These are phyloP conservation scores for Physaria fendleri DNA, from an alignment of 345 rosid species.

Conservation along the genomic window DNA sequence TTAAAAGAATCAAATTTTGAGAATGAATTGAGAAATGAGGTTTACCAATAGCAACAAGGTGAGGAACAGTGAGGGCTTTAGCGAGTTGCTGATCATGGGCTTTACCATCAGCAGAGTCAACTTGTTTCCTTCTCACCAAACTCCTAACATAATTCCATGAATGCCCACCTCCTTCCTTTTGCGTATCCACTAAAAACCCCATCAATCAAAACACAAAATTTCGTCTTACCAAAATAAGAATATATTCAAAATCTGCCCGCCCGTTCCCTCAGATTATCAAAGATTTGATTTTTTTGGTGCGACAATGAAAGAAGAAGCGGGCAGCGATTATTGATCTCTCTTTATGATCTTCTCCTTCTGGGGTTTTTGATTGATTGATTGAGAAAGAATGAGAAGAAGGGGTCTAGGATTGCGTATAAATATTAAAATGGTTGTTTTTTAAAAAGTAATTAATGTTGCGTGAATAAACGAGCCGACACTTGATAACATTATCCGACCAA, in stretches of 20 bases:
- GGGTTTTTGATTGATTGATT: neutral
- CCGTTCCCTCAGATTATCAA: neutral
- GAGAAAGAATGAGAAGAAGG: neutral
- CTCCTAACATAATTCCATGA: slow-evolving; percentile 47
- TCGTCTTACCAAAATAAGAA: neutral
- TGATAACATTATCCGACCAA: slow-evolving; percentile 8
- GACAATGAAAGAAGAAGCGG: slow-evolving; percentile 4
- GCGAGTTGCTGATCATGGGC: slow-evolving; percentile 48
- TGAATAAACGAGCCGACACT: slow-evolving; percentile 2
- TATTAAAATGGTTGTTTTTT: neutral
- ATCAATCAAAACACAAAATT: neutral
- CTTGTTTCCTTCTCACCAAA: slow-evolving; percentile 73
- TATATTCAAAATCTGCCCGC: slow-evolving; percentile 5
- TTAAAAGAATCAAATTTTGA: neutral
- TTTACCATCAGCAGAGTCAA: slow-evolving; percentile 49
- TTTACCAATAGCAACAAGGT: slow-evolving; percentile 78
- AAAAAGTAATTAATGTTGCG: neutral
- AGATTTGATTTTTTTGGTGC: neutral
- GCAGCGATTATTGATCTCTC: neutral
- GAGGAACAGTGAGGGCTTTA: slow-evolving; percentile 59
- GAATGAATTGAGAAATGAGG: neutral
- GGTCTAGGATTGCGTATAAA: neutral
- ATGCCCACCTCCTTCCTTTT: slow-evolving; percentile 37
- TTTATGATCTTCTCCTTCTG: neutral
- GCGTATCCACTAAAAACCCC: slow-evolving; percentile 50